Evolutionary conservation across 257 asterid species (phyloP).

Genomic region (Solanum virginianum): DNA sequence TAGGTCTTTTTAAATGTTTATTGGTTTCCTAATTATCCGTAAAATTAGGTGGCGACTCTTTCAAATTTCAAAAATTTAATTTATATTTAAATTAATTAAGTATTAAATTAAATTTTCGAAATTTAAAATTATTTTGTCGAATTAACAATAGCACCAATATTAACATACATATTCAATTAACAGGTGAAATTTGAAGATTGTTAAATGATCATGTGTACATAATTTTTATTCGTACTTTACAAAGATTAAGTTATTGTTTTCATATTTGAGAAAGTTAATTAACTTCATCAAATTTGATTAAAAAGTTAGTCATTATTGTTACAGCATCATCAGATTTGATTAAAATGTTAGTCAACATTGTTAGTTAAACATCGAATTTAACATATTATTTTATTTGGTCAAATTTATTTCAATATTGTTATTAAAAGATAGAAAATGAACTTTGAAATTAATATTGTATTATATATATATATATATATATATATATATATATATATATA

Average conservation of each 20-base stretch:
- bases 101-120: too few species aligned
- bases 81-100: too few species aligned
- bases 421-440: neutral
- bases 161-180: too few species aligned
- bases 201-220: neutral
- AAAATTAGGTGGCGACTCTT: too few species aligned
- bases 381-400: neutral
- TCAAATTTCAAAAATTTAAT: too few species aligned
- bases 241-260: too few species aligned
- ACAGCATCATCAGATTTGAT: neutral
- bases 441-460: neutral
- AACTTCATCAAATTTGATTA: neutral
- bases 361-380: neutral
- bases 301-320: neutral
- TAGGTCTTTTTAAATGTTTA: too few species aligned
- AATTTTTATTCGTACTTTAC: neutral
- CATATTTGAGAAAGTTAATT: neutral
- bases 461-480: neutral
- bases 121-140: too few species aligned
- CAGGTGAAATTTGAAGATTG: neutral
- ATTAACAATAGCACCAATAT: neutral
- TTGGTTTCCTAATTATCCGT: too few species aligned
- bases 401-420: neutral
- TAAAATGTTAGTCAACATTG: neutral
- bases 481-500: too few species aligned